These are phyloP conservation scores for Globisporangium recalcitrans DNA, from an alignment of 352 stramenopile species.

Conservation along the genomic window DNA sequence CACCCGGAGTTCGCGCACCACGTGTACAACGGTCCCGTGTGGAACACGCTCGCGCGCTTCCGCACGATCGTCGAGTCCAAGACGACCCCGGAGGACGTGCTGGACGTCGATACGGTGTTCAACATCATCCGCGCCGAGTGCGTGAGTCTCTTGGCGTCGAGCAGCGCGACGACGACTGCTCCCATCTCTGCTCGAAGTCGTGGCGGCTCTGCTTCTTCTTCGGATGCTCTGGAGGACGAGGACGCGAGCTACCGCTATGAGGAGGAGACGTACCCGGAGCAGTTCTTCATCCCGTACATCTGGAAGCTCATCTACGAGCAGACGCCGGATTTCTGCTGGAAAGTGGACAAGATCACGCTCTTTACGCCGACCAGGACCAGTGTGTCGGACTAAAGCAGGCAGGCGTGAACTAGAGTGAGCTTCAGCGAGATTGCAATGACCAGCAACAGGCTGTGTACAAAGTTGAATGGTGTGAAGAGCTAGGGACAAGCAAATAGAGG, in stretches of 20 bases:
- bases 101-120: constrained; percentile 63
- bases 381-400: constrained; percentile 15
- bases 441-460: no score
- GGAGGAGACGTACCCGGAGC: constrained; percentile 58
- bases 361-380: constrained; percentile 34
- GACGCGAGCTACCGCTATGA: constrained; percentile 80
- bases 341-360: constrained; percentile 75
- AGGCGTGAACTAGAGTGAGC: no score
- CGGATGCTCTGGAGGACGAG: constrained; percentile 27
- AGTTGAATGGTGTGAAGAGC: neutral
- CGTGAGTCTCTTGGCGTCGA: constrained; percentile 53
- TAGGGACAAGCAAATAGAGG: neutral
- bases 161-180: constrained; percentile 19
- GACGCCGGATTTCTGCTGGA: constrained; percentile 77
- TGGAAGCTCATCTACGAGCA: constrained; percentile 72
- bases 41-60: constrained; percentile 62
- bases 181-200: neutral
- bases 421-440: no score
- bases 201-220: neutral
- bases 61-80: constrained; percentile 57
- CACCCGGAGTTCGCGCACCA: constrained; percentile 57
- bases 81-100: constrained; percentile 42
- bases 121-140: constrained; percentile 67
- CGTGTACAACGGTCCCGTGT: constrained; percentile 57
- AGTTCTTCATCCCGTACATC: constrained; percentile 79